A percentile compares a stretch with the other conserved stretches of the same genome.
phyloP scores from a whole-genome alignment of 2,329 filamentous ascomycete species.

The Triangularia setosa region DNA sequence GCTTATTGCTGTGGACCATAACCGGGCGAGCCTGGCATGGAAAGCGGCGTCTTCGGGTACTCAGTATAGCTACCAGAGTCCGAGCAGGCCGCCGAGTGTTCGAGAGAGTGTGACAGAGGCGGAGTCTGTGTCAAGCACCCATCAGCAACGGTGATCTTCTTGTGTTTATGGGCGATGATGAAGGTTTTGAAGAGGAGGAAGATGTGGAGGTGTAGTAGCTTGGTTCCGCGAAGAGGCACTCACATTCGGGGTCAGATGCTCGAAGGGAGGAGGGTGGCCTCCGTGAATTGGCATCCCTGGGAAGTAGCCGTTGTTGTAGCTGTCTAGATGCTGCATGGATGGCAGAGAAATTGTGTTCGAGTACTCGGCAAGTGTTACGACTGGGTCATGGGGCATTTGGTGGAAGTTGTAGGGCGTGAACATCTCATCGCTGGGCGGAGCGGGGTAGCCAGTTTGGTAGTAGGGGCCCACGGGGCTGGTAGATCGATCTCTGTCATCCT shows the following conservation, averaged over 20 bases:
- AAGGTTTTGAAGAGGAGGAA: constrained; percentile 15
- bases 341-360: neutral
- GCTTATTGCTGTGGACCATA: constrained; percentile 32
- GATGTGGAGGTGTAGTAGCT: constrained; percentile 6
- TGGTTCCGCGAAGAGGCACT: constrained; percentile 49
- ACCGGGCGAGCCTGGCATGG: constrained; percentile 67
- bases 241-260: constrained; percentile 67
- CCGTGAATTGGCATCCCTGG: constrained; percentile 59
- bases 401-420: constrained; percentile 50
- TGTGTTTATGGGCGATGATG: constrained; percentile 10
- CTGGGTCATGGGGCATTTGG: neutral
- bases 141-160: constrained; percentile 42
- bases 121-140: constrained; percentile 59
- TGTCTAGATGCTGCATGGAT: constrained; percentile 34
- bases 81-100: constrained; percentile 61
- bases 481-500: constrained; percentile 65
- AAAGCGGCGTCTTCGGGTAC: constrained; percentile 67
- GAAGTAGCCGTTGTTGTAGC: constrained; percentile 60
- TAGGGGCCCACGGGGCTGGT: constrained; percentile 51
- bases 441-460: constrained; percentile 60
- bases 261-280: constrained; percentile 53
- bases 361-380: neutral
- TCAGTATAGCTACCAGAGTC: constrained; percentile 57
- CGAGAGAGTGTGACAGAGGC: constrained; percentile 70
- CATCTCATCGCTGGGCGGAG: constrained; percentile 55